phyloP scores from a whole-genome alignment of 805 yeast genomes.

The Yarrowia sp. region DNA sequence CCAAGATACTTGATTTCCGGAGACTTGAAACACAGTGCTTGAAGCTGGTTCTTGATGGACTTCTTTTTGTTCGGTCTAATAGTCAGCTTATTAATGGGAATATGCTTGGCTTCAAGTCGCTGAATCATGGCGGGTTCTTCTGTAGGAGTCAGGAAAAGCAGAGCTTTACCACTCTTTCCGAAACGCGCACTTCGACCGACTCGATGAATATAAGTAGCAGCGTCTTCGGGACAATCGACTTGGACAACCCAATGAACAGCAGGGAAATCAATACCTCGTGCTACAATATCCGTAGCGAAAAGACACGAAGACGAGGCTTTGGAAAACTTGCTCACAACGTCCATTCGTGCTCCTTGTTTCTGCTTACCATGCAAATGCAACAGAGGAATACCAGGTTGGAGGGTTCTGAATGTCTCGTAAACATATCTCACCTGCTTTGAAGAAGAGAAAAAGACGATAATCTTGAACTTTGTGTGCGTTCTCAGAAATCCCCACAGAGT shows the following conservation, averaged over 20 bases:
- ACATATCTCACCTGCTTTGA: conserved; percentile 89
- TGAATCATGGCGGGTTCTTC: conserved; percentile 77
- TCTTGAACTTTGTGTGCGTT: conserved; percentile 74
- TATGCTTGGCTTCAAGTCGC: conserved; percentile 58
- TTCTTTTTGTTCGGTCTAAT: conserved; percentile 72
- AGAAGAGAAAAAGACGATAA: conserved; percentile 79
- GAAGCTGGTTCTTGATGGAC: conserved; percentile 77
- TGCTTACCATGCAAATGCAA: conserved; percentile 86
- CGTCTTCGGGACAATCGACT: conserved; percentile 87
- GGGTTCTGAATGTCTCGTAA: conserved; percentile 78
- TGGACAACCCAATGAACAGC: conserved; percentile 95
- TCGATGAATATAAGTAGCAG: conserved; percentile 84
- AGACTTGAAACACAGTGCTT: conserved; percentile 84
- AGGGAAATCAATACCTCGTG: conserved; percentile 90
- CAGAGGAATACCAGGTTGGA: conserved; percentile 89
- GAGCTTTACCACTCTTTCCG: conserved; percentile 78
- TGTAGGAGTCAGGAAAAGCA: conserved; percentile 76
- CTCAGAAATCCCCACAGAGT: conserved; percentile 82
- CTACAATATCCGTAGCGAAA: conserved; percentile 88
- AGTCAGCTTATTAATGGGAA: conserved; percentile 68
- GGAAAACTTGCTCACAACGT: conserved; percentile 73
- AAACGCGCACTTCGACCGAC: conserved; percentile 89
- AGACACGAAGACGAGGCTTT: conserved; percentile 77
- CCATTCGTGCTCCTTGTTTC: conserved; percentile 84
- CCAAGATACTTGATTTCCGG: conserved; percentile 91